Conservation (phyloP, 306 rosid genomes). For the Oemleria cerasiformis region DNA sequence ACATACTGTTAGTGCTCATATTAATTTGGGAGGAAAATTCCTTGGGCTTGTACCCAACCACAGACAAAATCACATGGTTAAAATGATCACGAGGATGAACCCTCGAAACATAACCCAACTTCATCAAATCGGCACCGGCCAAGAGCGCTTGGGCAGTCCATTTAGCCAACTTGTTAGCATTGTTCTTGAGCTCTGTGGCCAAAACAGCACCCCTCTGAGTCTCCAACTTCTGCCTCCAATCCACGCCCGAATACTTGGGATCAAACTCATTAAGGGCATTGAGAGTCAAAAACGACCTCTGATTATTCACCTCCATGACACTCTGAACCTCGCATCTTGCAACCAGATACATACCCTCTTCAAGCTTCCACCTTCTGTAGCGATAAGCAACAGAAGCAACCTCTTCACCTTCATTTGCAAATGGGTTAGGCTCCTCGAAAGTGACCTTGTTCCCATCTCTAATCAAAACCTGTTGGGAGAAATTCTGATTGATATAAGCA, state of each 20-base stretch:
- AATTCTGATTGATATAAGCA: constrained; percentile 83
- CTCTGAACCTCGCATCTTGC: constrained; percentile 93
- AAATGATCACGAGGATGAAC: constrained; percentile 96
- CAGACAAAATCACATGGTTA: constrained; percentile 86
- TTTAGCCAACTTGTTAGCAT: constrained; percentile 87
- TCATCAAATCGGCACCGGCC: constrained; percentile 89
- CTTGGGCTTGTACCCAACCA: constrained; percentile 84
- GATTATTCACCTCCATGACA: constrained; percentile 80
- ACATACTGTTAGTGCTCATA: constrained; percentile 74
- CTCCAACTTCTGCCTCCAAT: constrained; percentile 98
- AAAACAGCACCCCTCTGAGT: constrained; percentile 96
- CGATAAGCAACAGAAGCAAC: constrained; percentile 84
- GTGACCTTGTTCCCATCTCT: constrained; percentile 76
- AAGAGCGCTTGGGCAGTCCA: constrained; percentile 94
- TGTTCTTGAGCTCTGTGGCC: constrained; percentile 96
- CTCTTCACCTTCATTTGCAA: constrained; percentile 93
- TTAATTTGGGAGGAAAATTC: constrained; percentile 81
- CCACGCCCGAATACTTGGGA: constrained; percentile 83
- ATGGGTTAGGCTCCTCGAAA: constrained; percentile 84
- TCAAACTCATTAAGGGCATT: constrained; percentile 91
- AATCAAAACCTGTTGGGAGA: constrained; percentile 80
- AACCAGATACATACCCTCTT: constrained; percentile 71
- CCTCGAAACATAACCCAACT: constrained; percentile 85
- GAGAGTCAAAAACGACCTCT: constrained; percentile 81
- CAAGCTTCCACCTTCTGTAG: constrained; percentile 92